A percentile compares a stretch with the other conserved stretches of the same genome.
Evolutionary conservation across 805 yeast genomes (phyloP).

Genomic region (Kluyveromyces lactis): DNA sequence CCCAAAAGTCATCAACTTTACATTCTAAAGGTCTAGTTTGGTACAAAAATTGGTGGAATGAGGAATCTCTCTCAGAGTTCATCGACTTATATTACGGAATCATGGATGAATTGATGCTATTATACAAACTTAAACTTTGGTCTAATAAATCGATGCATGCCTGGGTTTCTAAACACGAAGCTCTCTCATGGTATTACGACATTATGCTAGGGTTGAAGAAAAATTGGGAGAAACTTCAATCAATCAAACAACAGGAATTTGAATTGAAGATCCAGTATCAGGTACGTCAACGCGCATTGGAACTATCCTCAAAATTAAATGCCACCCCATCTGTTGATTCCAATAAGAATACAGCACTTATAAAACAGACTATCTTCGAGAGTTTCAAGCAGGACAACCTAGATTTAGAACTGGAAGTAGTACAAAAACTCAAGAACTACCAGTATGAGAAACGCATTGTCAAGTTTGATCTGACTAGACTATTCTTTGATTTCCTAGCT

Average conservation of each 20-base stretch:
- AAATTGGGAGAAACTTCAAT: conserved; percentile 36
- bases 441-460: conserved; percentile 31
- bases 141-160: conserved; percentile 18
- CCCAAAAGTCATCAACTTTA: conserved; percentile 9
- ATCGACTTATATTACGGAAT: conserved; percentile 54
- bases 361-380: conserved; percentile 1
- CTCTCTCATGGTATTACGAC: conserved; percentile 62
- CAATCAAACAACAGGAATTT: conserved; percentile 40
- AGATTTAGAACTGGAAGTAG: conserved; percentile 10
- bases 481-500: conserved; percentile 39
- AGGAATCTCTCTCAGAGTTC: conserved; percentile 41
- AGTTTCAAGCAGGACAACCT: conserved; percentile 4
- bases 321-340: background rate
- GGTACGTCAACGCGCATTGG: conserved; percentile 36
- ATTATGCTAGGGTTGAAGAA: conserved; percentile 49
- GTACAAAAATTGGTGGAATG: conserved; percentile 32
- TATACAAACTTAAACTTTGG: conserved; percentile 39
- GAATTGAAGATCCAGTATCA: conserved; percentile 50
- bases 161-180: conserved; percentile 48
- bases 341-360: background rate
- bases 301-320: conserved; percentile 12
- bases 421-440: conserved; percentile 26
- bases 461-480: conserved; percentile 34
- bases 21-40: conserved; percentile 10
- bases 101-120: conserved; percentile 53